phyloP scores from a whole-genome alignment of 768 basidiomycete species.

The Tylopilus subfusipes region DNA sequence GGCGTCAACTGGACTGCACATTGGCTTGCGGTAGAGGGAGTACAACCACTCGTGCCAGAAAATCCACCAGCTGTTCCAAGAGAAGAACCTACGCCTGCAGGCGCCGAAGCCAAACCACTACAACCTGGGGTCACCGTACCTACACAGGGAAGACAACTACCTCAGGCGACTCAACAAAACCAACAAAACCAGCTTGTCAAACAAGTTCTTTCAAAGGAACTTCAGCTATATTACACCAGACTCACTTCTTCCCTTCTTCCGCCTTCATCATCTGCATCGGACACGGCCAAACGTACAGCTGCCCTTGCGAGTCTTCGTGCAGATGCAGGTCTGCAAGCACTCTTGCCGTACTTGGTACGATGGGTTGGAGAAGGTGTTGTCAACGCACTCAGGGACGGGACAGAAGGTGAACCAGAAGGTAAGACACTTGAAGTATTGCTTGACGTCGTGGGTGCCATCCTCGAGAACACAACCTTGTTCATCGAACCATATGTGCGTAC shows the following conservation, averaged over 20 bases:
- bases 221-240: constrained; percentile 92
- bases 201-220: constrained; percentile 87
- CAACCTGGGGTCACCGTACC: constrained; percentile 22
- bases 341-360: constrained; percentile 89
- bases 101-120: constrained; percentile 28
- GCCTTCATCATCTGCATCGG: constrained; percentile 33
- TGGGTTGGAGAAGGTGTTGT: constrained; percentile 93
- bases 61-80: constrained; percentile 84
- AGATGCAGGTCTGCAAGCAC: constrained; percentile 88
- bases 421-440: constrained; percentile 74
- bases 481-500: constrained; percentile 90
- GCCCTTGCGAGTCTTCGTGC: constrained; percentile 85
- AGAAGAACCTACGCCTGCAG: constrained; percentile 39
- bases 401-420: constrained; percentile 62
- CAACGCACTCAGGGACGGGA: constrained; percentile 46
- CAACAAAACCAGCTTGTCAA: constrained; percentile 79
- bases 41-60: constrained; percentile 94
- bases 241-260: constrained; percentile 75
- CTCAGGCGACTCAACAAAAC: constrained; percentile 40
- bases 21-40: constrained; percentile 97
- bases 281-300: constrained; percentile 74
- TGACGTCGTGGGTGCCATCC: constrained; percentile 78
- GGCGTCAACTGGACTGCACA: constrained; percentile 89
- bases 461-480: constrained; percentile 86
- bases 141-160: constrained; percentile 25